Evolutionary conservation across 805 yeast species (phyloP).

Genomic region (Candida michaelii): DNA sequence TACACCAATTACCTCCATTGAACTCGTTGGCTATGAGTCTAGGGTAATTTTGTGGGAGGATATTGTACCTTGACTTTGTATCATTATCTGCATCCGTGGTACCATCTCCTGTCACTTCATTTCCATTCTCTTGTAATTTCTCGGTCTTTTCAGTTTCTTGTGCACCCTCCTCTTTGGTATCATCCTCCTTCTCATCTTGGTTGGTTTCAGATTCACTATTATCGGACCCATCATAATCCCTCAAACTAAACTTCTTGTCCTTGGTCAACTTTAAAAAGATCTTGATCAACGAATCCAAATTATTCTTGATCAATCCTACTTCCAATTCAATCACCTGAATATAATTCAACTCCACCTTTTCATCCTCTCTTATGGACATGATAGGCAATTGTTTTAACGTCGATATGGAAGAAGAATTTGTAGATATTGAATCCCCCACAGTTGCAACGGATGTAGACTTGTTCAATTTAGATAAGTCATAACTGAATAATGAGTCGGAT

Average conservation of each 20-base stretch:
- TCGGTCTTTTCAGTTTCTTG: slow-evolving; percentile 1
- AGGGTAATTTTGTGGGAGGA: slow-evolving; percentile 67
- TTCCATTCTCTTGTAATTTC: slow-evolving; percentile 5
- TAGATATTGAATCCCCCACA: slow-evolving; percentile 14
- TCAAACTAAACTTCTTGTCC: slow-evolving; percentile 28
- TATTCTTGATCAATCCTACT: slow-evolving; percentile 34
- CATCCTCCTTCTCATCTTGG: slow-evolving; percentile 8
- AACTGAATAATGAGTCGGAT: slow-evolving; percentile 25
- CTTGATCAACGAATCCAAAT: slow-evolving; percentile 28
- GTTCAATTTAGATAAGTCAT: slow-evolving; percentile 30
- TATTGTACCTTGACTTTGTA: slow-evolving; percentile 35
- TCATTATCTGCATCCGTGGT: slow-evolving; percentile 14
- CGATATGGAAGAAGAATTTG: slow-evolving; percentile 19
- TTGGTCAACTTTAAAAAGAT: slow-evolving; percentile 32
- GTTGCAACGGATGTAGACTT: slow-evolving; percentile 16
- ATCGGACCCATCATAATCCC: slow-evolving; percentile 42
- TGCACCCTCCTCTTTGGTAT: neutral
- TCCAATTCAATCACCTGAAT: slow-evolving; percentile 39
- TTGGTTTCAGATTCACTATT: slow-evolving; percentile 20
- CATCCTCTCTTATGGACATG: slow-evolving; percentile 10
- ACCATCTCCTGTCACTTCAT: slow-evolving; percentile 1
- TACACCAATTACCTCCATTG: slow-evolving; percentile 79
- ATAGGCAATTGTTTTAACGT: slow-evolving; percentile 19
- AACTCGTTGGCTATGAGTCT: slow-evolving; percentile 64
- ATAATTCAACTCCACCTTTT: slow-evolving; percentile 26